Conservation (phyloP, 164 flowering plant species). For the Piper betle region DNA sequence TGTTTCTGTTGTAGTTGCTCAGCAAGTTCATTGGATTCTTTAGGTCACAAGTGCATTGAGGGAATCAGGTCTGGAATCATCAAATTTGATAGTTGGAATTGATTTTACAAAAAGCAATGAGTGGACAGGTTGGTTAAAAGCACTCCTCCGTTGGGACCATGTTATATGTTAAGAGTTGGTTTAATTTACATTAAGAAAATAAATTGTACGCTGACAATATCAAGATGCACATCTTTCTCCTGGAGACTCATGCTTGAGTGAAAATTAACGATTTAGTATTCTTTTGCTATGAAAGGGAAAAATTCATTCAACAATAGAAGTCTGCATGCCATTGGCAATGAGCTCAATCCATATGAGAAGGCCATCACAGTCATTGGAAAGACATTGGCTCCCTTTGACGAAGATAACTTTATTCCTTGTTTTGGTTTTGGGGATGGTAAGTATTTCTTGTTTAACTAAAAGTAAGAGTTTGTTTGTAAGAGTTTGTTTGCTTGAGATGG, state of each 20-base stretch:
- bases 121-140: slow-evolving; percentile 55
- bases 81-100: slow-evolving; percentile 60
- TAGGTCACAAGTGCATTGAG: slow-evolving; percentile 51
- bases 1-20: neutral
- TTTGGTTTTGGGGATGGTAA: slow-evolving; percentile 79
- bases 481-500: neutral
- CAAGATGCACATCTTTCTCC: no score
- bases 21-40: neutral
- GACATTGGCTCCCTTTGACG: slow-evolving; percentile 79
- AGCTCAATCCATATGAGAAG: slow-evolving; percentile 66
- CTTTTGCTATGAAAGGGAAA: slow-evolving; percentile 31
- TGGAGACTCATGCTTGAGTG: neutral
- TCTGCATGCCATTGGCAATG: slow-evolving; percentile 44
- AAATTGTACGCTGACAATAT: no score
- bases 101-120: slow-evolving; percentile 82
- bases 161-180: neutral
- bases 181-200: no score
- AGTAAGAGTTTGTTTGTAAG: neutral
- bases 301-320: slow-evolving; percentile 46
- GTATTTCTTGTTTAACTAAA: slow-evolving; percentile 1
- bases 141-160: neutral
- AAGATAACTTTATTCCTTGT: slow-evolving; percentile 74
- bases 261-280: neutral
- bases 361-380: slow-evolving; percentile 64
- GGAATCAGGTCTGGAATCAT: slow-evolving; percentile 63